Evolutionary conservation across 2,329 filamentous ascomycete genomes (phyloP).

Genomic region (Elsinoe arachidis): DNA sequence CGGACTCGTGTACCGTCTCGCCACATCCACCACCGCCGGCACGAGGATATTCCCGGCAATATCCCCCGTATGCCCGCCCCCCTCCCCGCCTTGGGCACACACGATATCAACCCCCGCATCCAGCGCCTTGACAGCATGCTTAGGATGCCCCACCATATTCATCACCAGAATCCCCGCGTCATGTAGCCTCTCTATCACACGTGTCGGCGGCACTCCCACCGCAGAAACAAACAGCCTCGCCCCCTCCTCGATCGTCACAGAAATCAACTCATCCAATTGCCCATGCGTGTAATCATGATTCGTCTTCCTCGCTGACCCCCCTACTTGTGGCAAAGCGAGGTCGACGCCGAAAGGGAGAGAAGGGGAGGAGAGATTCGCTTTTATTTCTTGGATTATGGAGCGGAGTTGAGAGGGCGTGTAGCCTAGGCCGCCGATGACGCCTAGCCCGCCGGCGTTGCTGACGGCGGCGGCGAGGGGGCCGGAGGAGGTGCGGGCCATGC

Average conservation of each 20-base stretch:
- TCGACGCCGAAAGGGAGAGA: slow-evolving; percentile 82
- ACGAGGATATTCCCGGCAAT: slow-evolving; percentile 80
- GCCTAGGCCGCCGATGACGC: slow-evolving; percentile 53
- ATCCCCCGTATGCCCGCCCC: slow-evolving; percentile 85
- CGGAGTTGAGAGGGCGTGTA: slow-evolving; percentile 69
- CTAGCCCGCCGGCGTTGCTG: slow-evolving; percentile 77
- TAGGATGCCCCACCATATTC: slow-evolving; percentile 96
- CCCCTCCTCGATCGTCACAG: slow-evolving; percentile 76
- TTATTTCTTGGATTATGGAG: slow-evolving; percentile 77
- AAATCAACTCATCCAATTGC: slow-evolving; percentile 77
- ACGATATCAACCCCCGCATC: slow-evolving; percentile 82
- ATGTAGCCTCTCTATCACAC: slow-evolving; percentile 69
- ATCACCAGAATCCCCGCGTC: slow-evolving; percentile 74
- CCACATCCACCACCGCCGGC: slow-evolving; percentile 79
- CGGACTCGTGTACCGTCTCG: slow-evolving; percentile 59
- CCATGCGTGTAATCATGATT: slow-evolving; percentile 95
- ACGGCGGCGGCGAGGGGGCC: slow-evolving; percentile 74
- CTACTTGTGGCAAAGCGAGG: slow-evolving; percentile 82
- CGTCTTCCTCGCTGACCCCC: slow-evolving; percentile 72
- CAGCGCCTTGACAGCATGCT: slow-evolving; percentile 82
- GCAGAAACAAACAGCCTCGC: slow-evolving; percentile 79
- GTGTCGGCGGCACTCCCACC: slow-evolving; percentile 72
- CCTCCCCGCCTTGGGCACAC: slow-evolving; percentile 87
- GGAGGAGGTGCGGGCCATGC: slow-evolving; percentile 82
- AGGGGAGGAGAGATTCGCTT: slow-evolving; percentile 58